Evolutionary conservation across 148 eudicot species (phyloP).

Genomic region (Silene conica): DNA sequence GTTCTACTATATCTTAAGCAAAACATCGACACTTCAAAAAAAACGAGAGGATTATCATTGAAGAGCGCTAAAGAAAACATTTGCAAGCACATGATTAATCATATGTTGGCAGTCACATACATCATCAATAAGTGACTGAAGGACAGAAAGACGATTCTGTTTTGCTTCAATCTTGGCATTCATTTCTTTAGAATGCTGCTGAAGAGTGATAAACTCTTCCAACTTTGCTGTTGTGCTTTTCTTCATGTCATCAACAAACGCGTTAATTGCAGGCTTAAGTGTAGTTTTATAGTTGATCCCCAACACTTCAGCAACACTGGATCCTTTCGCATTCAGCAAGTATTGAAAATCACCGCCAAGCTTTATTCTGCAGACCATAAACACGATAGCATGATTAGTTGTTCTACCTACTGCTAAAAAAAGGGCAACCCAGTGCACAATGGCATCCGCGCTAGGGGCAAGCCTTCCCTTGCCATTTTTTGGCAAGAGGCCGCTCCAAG

Average conservation of each 20-base stretch:
- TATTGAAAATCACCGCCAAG: constrained; percentile 70
- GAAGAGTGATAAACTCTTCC: constrained; percentile 74
- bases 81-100: background rate
- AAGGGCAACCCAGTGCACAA: no score
- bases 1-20: background rate
- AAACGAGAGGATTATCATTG: background rate
- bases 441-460: no score
- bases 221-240: constrained; percentile 50
- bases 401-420: background rate
- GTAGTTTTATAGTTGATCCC: constrained; percentile 75
- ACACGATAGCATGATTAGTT: background rate
- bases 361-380: constrained; percentile 51
- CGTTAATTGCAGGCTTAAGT: constrained; percentile 58
- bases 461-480: no score
- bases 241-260: constrained; percentile 60
- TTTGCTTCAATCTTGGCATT: constrained; percentile 56
- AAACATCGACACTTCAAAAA: background rate
- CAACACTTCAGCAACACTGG: constrained; percentile 63
- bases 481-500: no score
- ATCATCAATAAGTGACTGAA: constrained; percentile 58
- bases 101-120: constrained; percentile 52
- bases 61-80: no score
- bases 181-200: constrained; percentile 58
- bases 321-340: constrained; percentile 56
- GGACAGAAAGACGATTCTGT: constrained; percentile 46